A percentile compares a stretch with the other conserved stretches of the same genome.
phyloP scores from a whole-genome alignment of 345 rosid genomes.

The Murraya koenigii region DNA sequence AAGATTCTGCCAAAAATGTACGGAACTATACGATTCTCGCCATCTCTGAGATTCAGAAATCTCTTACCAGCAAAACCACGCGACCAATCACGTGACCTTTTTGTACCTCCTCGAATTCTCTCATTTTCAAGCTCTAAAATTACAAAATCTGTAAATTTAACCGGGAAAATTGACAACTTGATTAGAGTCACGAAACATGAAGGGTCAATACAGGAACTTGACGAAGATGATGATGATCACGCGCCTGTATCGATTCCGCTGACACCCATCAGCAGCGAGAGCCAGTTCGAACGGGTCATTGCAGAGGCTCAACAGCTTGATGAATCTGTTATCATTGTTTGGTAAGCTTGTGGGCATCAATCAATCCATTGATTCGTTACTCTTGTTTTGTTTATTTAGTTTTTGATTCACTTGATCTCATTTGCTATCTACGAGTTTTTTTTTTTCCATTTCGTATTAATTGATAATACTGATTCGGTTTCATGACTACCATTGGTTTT shows the following conservation, averaged over 20 bases:
- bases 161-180: slow-evolving; percentile 23
- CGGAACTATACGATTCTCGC: slow-evolving; percentile 30
- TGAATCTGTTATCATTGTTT: slow-evolving; percentile 60
- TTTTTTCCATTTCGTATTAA: not conserved
- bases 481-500: not conserved
- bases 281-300: slow-evolving; percentile 68
- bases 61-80: slow-evolving; percentile 24
- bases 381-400: not conserved
- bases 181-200: slow-evolving; percentile 20
- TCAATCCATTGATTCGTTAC: not conserved
- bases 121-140: slow-evolving; percentile 15
- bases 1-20: slow-evolving; percentile 19
- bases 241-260: slow-evolving; percentile 63
- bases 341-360: slow-evolving; percentile 36
- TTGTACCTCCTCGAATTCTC: slow-evolving; percentile 10
- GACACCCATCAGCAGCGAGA: slow-evolving; percentile 53
- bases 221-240: slow-evolving; percentile 74
- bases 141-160: slow-evolving; percentile 7
- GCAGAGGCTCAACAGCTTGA: slow-evolving; percentile 72
- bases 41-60: slow-evolving; percentile 24
- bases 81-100: slow-evolving; percentile 15
- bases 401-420: not conserved
- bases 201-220: slow-evolving; percentile 41
- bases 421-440: not conserved
- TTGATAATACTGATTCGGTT: not conserved